Evolutionary conservation across 208 protist species (phyloP).

Genomic region (Balamuthia mandrillaris): DNA sequence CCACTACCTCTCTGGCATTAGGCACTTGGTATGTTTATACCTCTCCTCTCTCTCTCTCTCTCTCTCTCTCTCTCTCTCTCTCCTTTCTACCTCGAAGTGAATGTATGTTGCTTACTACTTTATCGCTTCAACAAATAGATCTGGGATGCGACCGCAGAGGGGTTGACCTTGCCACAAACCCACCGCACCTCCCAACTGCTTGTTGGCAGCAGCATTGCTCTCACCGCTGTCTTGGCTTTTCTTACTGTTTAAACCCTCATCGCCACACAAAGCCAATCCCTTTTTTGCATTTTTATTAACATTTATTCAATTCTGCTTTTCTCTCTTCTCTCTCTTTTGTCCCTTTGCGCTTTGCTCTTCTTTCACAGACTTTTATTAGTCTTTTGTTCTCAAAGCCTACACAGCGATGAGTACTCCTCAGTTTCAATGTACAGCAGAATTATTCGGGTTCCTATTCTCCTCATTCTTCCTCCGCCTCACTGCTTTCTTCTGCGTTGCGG

Average conservation of each 20-base stretch:
- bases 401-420: too few species aligned
- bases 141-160: conserved; percentile 46
- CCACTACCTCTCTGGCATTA: conserved; percentile 43
- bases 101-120: background rate
- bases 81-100: background rate
- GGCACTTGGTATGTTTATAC: conserved; percentile 44
- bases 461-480: too few species aligned
- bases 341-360: too few species aligned
- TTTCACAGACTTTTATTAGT: too few species aligned
- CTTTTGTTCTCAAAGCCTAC: too few species aligned
- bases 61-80: background rate
- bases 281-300: background rate
- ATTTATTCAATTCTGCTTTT: too few species aligned
- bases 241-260: background rate
- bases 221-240: conserved; percentile 21
- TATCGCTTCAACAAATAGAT: background rate
- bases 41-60: background rate
- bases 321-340: too few species aligned
- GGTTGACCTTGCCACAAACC: background rate
- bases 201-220: background rate
- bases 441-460: too few species aligned
- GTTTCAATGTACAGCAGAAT: too few species aligned
- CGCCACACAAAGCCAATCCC: background rate
- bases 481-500: too few species aligned
- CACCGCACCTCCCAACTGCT: background rate